phyloP scores from a whole-genome alignment of 2,329 filamentous ascomycete species.

The Ilyonectria sp. region DNA sequence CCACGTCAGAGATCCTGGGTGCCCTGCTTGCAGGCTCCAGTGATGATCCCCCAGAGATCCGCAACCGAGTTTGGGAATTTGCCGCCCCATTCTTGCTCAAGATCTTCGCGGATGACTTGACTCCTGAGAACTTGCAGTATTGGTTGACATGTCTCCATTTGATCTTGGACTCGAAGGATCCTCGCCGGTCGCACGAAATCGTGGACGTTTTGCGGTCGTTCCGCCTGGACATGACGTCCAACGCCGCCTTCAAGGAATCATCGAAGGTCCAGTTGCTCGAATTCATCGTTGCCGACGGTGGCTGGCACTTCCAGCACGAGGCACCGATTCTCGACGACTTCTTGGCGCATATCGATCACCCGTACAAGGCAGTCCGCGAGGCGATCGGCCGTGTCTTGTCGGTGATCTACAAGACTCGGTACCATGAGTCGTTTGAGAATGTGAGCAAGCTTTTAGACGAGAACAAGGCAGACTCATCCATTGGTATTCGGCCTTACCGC shows the following conservation, averaged over 20 bases:
- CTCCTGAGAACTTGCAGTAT: conserved; percentile 93
- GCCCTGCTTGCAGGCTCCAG: conserved; percentile 86
- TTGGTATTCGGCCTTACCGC: conserved; percentile 88
- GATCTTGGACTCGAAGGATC: conserved; percentile 89
- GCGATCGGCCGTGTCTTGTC: conserved; percentile 92
- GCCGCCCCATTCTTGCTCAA: conserved; percentile 89
- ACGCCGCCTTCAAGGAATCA: conserved; percentile 98
- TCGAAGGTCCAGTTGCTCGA: conserved; percentile 95
- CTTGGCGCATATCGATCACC: conserved; percentile 92
- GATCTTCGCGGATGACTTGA: conserved; percentile 92
- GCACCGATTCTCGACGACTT: conserved; percentile 92
- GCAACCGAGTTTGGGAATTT: conserved; percentile 87
- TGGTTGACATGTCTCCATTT: conserved; percentile 96
- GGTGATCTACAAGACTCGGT: conserved; percentile 89
- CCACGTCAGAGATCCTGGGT: conserved; percentile 93
- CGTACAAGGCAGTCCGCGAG: conserved; percentile 97
- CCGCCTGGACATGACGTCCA: conserved; percentile 92
- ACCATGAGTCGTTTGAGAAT: conserved; percentile 93
- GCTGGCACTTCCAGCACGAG: conserved; percentile 96
- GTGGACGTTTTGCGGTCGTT: conserved; percentile 87
- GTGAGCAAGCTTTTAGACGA: conserved; percentile 81
- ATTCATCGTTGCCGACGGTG: conserved; percentile 87
- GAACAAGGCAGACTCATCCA: conserved; percentile 85
- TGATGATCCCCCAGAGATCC: conserved; percentile 81
- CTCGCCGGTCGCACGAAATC: conserved; percentile 87